phyloP scores from a whole-genome alignment of 192 early-diverging fungal genomes.

The Umbelopsis isabellina region DNA sequence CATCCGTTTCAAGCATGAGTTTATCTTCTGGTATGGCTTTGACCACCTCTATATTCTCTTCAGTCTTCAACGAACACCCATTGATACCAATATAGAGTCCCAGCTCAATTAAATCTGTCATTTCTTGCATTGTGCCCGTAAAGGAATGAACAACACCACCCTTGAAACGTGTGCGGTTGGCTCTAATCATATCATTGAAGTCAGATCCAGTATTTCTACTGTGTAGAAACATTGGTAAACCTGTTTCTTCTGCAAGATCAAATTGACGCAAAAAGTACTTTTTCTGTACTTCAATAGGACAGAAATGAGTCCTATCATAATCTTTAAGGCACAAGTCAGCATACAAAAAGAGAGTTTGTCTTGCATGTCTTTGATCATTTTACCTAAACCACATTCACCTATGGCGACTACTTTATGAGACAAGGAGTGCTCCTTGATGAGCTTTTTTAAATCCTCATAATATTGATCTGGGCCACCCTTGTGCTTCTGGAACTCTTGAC shows the following conservation, averaged over 20 bases:
- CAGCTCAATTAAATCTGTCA: slow-evolving; percentile 62
- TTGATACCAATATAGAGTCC: slow-evolving; percentile 94
- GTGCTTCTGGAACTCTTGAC: slow-evolving; percentile 67
- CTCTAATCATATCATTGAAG: slow-evolving; percentile 66
- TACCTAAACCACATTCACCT: slow-evolving; percentile 89
- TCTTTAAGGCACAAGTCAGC: slow-evolving; percentile 44
- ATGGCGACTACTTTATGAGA: slow-evolving; percentile 79
- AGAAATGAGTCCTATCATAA: slow-evolving; percentile 91
- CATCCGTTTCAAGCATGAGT: slow-evolving; percentile 94
- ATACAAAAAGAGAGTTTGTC: not conserved
- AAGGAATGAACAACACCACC: slow-evolving; percentile 91
- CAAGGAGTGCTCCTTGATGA: slow-evolving; percentile 42
- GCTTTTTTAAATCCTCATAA: slow-evolving; percentile 51
- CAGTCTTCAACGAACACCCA: slow-evolving; percentile 91
- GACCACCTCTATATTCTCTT: slow-evolving; percentile 79
- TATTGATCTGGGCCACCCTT: slow-evolving; percentile 65
- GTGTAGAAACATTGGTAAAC: slow-evolving; percentile 93
- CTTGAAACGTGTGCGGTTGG: slow-evolving; percentile 63
- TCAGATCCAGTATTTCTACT: slow-evolving; percentile 80
- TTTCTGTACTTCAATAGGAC: slow-evolving; percentile 71
- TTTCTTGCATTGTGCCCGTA: slow-evolving; percentile 73
- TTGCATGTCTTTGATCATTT: not conserved
- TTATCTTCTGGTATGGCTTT: slow-evolving; percentile 74
- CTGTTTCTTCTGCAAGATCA: slow-evolving; percentile 71
- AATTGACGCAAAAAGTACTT: slow-evolving; percentile 84